Evolutionary conservation across 306 rosid genomes (phyloP), one percentile per base, ranked within the genome.

Genomic region (Gynostemma pentaphyllum): DNA sequence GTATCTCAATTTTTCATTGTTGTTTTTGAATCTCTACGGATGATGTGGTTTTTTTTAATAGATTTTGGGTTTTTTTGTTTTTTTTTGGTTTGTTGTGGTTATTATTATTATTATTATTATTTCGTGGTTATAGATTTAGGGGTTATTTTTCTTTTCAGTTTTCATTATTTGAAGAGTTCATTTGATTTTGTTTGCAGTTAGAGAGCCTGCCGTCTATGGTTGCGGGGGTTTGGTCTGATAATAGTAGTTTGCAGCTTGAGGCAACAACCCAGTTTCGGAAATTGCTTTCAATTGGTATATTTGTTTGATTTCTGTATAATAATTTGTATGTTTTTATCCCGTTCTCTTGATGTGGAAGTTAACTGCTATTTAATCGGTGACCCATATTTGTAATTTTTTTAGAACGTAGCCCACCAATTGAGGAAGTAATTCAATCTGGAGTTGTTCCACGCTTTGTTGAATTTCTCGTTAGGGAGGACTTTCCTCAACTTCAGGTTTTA

Each of bases 131-230:
- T 23, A 5, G 61, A 54, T 29, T 54, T n/a, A 2, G 29, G 34
- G 22, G 40, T 27, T 27, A 15, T n/a, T n/a, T n/a, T n/a, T n/a
- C n/a, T n/a, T n/a, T n/a, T n/a, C n/a, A n/a, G n/a, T n/a, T n/a
- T n/a, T n/a, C n/a, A n/a, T n/a, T n/a, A n/a, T 53, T 3, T 28
- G 32, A 7, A 40, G 19, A 8, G 32, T 23, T 21, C 14, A 21
- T 60, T 40, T 44, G 37, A 40, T 7, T 61, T 40, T 61, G 49
- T 4, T 23, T 61, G 62, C 78, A 85, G 92, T 78, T 85, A 49
- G 87, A 85, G 80, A 82, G 83, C 65, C 87, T 85, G 63, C 85
- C 92, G 68, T 80, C 83, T 6, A 80, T 85, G 92, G 82, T 85
- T 71, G 75, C 83, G 45, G 92, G 87, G 40, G 92, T 82, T 1